phyloP scores from a whole-genome alignment of 371 early-diverging fungal genomes.

The Mortierella sp. region DNA sequence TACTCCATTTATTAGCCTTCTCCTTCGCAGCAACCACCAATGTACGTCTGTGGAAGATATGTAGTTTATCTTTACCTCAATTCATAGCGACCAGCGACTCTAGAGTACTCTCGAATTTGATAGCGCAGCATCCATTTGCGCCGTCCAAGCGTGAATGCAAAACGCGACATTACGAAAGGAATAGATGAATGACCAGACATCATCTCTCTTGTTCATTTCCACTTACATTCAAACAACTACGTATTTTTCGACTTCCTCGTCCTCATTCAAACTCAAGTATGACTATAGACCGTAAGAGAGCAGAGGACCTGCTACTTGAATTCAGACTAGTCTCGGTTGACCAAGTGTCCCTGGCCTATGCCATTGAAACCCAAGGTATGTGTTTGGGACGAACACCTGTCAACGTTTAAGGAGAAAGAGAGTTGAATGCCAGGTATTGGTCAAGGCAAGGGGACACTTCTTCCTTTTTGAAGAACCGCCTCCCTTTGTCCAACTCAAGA shows the following conservation, averaged over 20 bases:
- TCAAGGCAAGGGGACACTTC: neutral
- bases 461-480: neutral
- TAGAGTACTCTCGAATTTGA: neutral
- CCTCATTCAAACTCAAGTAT: neutral
- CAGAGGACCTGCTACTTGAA: neutral
- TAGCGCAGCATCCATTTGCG: neutral
- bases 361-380: constrained; percentile 21
- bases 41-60: neutral
- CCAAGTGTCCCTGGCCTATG: constrained; percentile 12
- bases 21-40: neutral
- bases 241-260: neutral
- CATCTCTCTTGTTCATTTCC: neutral
- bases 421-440: neutral
- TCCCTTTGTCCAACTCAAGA: neutral
- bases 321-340: constrained; percentile 2
- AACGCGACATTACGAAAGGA: neutral
- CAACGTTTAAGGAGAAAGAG: neutral
- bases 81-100: neutral
- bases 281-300: neutral
- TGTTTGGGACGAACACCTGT: neutral
- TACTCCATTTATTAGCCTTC: neutral
- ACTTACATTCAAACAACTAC: neutral
- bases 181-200: neutral
- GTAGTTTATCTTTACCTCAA: neutral
- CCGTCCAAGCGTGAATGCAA: neutral